Conservation (phyloP, 257 asterid genomes). For the Solanum pinnatisectum region DNA sequence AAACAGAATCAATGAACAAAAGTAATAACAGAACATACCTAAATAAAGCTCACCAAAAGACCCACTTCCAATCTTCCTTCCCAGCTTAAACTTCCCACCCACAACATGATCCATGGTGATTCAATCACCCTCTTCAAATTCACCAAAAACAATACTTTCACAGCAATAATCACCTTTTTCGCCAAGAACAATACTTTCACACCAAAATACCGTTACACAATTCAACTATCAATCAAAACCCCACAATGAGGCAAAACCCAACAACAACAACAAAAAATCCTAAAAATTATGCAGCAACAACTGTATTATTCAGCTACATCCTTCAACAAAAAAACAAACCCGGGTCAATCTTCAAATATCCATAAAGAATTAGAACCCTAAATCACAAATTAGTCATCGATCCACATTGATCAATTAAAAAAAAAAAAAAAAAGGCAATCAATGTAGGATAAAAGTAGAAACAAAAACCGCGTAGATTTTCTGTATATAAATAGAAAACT, state of each 20-base stretch:
- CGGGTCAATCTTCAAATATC: conserved; percentile 2
- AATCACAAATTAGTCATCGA: conserved; percentile 13
- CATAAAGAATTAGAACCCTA: conserved; percentile 30
- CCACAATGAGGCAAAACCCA: background rate
- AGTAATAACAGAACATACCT: conserved; percentile 29
- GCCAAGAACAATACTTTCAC: background rate
- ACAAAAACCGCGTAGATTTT: background rate
- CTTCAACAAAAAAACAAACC: conserved; percentile 12
- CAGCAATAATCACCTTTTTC: background rate
- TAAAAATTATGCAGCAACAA: background rate
- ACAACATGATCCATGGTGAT: conserved; percentile 69
- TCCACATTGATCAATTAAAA: conserved; percentile 17
- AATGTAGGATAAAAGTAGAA: conserved; percentile 9
- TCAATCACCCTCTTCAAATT: background rate
- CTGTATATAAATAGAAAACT: background rate
- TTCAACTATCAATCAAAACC: background rate
- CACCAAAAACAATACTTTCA: background rate
- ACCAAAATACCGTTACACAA: background rate
- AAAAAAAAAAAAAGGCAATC: conserved; percentile 12
- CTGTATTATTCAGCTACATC: conserved; percentile 34
- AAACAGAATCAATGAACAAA: background rate
- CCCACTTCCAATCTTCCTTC: conserved; percentile 95
- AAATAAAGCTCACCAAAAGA: conserved; percentile 94
- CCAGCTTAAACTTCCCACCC: conserved; percentile 91
- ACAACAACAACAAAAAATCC: background rate